Conservation (phyloP, 306 rosid genomes). For the Rosa rugosa region DNA sequence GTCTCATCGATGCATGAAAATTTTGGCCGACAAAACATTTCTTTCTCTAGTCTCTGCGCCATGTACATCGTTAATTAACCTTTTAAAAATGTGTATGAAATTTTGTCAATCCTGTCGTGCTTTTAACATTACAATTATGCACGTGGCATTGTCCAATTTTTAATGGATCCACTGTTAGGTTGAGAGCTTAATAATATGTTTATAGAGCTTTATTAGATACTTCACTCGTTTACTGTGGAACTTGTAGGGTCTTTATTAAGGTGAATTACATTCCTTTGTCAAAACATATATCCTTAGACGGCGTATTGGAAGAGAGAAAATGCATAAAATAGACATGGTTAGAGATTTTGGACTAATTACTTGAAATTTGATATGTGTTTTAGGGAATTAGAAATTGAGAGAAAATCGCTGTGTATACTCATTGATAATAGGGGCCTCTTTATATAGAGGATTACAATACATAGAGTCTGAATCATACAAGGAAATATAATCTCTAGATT, state of each 20-base stretch:
- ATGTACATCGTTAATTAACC: neutral
- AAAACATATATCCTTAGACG: too few species aligned
- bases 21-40: conserved; percentile 16
- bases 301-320: too few species aligned
- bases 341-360: neutral
- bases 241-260: too few species aligned
- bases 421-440: too few species aligned
- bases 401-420: too few species aligned
- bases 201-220: neutral
- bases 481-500: too few species aligned
- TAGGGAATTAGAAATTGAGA: too few species aligned
- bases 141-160: neutral
- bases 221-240: too few species aligned
- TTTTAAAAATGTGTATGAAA: neutral
- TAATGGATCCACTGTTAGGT: neutral
- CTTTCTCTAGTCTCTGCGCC: neutral
- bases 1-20: conserved; percentile 29
- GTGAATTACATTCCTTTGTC: too few species aligned
- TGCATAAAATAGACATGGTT: neutral
- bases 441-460: too few species aligned
- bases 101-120: neutral
- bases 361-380: neutral
- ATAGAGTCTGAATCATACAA: too few species aligned
- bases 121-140: neutral
- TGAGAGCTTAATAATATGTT: neutral